Base-by-base conservation (phyloP, 371 early-diverging fungal genomes). In the Syncephalastrum sp. region DNA sequence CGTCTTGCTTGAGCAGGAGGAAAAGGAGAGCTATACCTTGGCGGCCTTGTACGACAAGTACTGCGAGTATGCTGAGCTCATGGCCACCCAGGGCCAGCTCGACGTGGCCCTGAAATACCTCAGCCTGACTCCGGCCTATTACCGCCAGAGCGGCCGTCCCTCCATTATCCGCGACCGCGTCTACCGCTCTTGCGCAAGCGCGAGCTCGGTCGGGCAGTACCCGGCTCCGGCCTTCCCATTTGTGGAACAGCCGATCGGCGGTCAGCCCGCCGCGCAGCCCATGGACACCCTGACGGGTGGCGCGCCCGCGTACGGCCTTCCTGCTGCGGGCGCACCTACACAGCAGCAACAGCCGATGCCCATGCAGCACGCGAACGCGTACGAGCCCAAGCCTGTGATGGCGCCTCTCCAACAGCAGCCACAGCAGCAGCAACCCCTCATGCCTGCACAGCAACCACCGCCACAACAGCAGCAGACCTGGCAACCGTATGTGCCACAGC, bases 1-100 rank as follows among this genome's bases (percentile, higher is more conserved):
- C 27, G 59, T 57, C 38, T 58, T 69, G 33, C 83, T 86, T 16
- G 93, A 92, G 27, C 72, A 68, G 47, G 75, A 77, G 45, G 68
- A 75, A 33, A 67, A 77, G 12, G 71, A 73, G 42, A 72, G 75
- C 24, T 87, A 74, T 62, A 65, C 82, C 12, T 76, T 95, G 51
- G 83, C 88, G 12, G 68, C 86, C 1, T 79, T 96, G 47, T 96
- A 95, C 63, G 87, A 87, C 65, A 82, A 84, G 54, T 96, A 94
- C 61, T 82, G 86, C 43, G 92, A 94, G 61, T 96, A 96, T 75
- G 93, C 95, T 5, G 79, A 85, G 55, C 64, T 87, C 24, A 75
- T 92, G 64, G 86, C 89, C 2, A 70, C 79, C 23, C 92, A 93
- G 59, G 95, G 96, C 47, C 81, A 87, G 54, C 54, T 88, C 42